Conservation (phyloP, 2,329 filamentous ascomycete species). For the Anisogramma anomala region DNA sequence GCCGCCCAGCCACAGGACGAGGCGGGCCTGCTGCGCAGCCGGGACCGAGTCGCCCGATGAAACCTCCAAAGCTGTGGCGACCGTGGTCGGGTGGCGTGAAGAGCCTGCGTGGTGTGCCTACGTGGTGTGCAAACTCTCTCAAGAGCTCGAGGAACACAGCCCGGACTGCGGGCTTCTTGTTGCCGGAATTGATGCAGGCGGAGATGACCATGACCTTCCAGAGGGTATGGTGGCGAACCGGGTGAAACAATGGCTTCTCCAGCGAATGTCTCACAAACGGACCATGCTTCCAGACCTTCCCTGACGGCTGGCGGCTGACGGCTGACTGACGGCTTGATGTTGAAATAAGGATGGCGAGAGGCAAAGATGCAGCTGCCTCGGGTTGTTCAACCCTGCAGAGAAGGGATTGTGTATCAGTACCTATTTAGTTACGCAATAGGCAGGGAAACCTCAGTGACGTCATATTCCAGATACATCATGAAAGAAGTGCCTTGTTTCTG, state of each 20-base stretch:
- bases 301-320: background rate
- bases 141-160: background rate
- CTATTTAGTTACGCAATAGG: too few relatives aligned
- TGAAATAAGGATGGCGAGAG: too few relatives aligned
- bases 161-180: background rate
- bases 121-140: background rate
- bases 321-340: too few relatives aligned
- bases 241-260: background rate
- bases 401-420: too few relatives aligned
- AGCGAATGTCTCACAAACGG: too few relatives aligned
- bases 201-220: constrained; percentile 1
- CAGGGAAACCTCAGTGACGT: too few relatives aligned
- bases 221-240: background rate
- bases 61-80: background rate
- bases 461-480: too few relatives aligned
- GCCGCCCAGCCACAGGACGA: constrained; percentile 2
- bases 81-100: constrained; percentile 3
- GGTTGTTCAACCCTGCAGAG: too few relatives aligned
- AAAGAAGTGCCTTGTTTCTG: too few relatives aligned
- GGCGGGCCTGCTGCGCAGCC: constrained; percentile 6
- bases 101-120: background rate
- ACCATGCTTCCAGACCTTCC: background rate
- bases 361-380: too few relatives aligned
- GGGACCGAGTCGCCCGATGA: too few relatives aligned
- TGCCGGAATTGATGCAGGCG: constrained; percentile 1